A percentile compares a stretch with the other conserved stretches of the same genome.
phyloP scores from a whole-genome alignment of 768 basidiomycete genomes.

The Trametes elegans region DNA sequence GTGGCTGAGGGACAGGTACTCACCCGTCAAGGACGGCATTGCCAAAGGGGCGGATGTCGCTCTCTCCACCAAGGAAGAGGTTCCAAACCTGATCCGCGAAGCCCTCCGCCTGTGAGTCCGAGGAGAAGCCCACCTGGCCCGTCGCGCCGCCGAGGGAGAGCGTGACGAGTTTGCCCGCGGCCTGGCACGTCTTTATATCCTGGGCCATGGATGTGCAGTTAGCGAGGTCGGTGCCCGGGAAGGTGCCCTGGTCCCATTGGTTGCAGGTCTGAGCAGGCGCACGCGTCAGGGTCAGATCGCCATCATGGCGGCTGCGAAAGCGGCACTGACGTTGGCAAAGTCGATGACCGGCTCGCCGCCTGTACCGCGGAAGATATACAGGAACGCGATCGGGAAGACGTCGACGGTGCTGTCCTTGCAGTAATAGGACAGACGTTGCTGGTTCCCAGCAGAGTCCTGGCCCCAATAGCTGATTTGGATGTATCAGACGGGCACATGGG shows the following conservation, averaged over 20 bases:
- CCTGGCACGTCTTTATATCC: slow-evolving; percentile 63
- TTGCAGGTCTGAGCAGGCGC: slow-evolving; percentile 51
- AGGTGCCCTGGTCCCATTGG: slow-evolving; percentile 48
- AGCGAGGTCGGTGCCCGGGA: slow-evolving; percentile 58
- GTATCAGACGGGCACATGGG: neutral
- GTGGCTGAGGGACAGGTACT: too few species aligned
- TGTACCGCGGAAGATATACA: slow-evolving; percentile 54
- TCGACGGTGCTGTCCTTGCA: slow-evolving; percentile 53
- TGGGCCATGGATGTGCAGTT: slow-evolving; percentile 58
- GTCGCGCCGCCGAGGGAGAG: slow-evolving; percentile 44
- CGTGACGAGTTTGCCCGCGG: slow-evolving; percentile 36
- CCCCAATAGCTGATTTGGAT: slow-evolving; percentile 43
- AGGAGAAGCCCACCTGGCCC: slow-evolving; percentile 59
- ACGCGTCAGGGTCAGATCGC: neutral
- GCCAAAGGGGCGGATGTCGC: slow-evolving; percentile 68
- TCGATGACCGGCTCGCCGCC: slow-evolving; percentile 58
- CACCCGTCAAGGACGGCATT: slow-evolving; percentile 70
- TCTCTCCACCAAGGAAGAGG: slow-evolving; percentile 63
- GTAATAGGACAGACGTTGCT: slow-evolving; percentile 10
- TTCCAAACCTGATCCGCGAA: slow-evolving; percentile 73
- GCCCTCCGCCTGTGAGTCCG: slow-evolving; percentile 50
- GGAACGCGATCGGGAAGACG: slow-evolving; percentile 58
- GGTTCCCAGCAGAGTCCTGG: slow-evolving; percentile 51
- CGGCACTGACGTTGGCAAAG: slow-evolving; percentile 49
- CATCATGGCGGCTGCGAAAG: neutral